Conservation (phyloP, 805 yeast genomes). For the Maudiozyma barnettii region DNA sequence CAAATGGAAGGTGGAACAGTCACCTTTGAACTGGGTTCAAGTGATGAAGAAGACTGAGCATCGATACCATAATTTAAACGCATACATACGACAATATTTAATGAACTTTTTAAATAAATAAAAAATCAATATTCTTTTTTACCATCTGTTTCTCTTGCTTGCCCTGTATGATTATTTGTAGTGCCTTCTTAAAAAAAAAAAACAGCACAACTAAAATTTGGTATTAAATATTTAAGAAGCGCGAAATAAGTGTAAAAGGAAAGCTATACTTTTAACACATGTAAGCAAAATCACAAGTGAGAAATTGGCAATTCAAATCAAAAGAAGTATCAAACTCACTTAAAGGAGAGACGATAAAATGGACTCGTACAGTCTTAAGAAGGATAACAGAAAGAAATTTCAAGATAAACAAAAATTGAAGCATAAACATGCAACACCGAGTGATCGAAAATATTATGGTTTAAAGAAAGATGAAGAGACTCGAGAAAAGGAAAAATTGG, state of each 20-base stretch:
- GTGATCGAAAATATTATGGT: conserved; percentile 29
- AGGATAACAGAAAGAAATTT: conserved; percentile 35
- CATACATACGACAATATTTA: not conserved
- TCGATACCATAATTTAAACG: not conserved
- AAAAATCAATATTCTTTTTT: too few species aligned
- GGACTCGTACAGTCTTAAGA: conserved; percentile 27
- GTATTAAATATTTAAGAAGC: too few species aligned
- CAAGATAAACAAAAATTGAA: conserved; percentile 34
- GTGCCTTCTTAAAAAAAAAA: too few species aligned
- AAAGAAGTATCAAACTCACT: too few species aligned
- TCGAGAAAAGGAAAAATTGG: conserved; percentile 11
- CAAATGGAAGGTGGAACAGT: not conserved
- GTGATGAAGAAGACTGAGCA: not conserved
- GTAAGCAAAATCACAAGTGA: too few species aligned
- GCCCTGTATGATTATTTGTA: too few species aligned
- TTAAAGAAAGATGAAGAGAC: conserved; percentile 16
- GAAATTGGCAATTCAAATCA: too few species aligned
- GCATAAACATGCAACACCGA: conserved; percentile 31
- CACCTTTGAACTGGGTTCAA: not conserved
- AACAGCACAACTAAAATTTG: too few species aligned
- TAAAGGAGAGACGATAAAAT: too few species aligned
- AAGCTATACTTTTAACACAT: too few species aligned
- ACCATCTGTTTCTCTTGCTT: too few species aligned
- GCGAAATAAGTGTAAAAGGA: too few species aligned
- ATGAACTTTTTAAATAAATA: not conserved